Evolutionary conservation across 108 stramenopile species (phyloP).

Genomic region (Pelagomonas calceolata): DNA sequence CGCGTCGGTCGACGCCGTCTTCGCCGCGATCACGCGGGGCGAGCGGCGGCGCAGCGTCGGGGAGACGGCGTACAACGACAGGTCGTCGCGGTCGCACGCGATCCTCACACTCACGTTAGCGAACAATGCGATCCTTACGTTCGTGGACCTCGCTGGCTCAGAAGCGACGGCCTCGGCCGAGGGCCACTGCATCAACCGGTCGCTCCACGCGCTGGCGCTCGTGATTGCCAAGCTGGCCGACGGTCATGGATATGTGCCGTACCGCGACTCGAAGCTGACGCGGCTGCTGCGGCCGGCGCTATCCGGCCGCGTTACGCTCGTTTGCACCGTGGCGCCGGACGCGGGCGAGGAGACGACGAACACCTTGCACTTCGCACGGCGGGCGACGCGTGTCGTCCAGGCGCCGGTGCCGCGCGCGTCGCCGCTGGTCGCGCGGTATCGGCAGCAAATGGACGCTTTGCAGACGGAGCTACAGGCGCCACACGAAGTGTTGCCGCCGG

Average conservation of each 20-base stretch:
- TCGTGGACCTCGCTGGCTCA: conserved; percentile 51
- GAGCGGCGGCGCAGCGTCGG: conserved; percentile 22
- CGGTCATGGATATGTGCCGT: conserved; percentile 18
- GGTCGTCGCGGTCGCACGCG: conserved; percentile 20
- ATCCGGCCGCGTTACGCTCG: conserved; percentile 41
- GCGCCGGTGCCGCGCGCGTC: background rate
- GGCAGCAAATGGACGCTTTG: background rate
- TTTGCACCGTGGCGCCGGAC: conserved; percentile 37
- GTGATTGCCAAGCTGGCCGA: conserved; percentile 26
- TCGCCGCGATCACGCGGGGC: conserved; percentile 18
- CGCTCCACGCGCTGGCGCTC: conserved; percentile 38
- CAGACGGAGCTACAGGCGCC: background rate
- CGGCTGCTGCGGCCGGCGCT: conserved; percentile 51
- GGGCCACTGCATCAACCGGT: conserved; percentile 47
- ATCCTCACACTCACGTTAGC: background rate
- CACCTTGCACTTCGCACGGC: conserved; percentile 38
- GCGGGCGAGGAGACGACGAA: conserved; percentile 42
- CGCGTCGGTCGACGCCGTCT: conserved; percentile 24
- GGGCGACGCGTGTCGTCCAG: conserved; percentile 25
- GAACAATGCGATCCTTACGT: conserved; percentile 34
- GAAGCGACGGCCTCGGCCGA: conserved; percentile 28
- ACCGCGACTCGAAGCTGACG: conserved; percentile 51
- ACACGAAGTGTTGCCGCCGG: background rate
- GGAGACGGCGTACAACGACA: conserved; percentile 33
- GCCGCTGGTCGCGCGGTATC: conserved; percentile 9